phyloP scores from a whole-genome alignment of 306 rosid genomes.

The Casuarina cunninghamiana region DNA sequence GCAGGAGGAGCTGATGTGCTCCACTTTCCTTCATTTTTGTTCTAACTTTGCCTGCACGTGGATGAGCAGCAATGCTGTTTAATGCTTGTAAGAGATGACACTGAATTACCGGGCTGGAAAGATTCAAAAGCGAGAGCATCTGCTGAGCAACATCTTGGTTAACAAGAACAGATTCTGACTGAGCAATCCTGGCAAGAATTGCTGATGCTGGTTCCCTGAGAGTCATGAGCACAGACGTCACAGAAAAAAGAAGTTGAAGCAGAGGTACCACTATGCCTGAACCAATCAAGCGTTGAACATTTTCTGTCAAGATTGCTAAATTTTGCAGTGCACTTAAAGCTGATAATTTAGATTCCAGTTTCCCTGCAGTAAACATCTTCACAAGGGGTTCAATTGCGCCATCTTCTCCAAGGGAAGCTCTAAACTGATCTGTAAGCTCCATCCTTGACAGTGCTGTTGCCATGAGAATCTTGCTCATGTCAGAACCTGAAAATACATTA shows the following conservation, averaged over 20 bases:
- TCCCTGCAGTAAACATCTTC: conserved; percentile 65
- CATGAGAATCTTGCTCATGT: conserved; percentile 91
- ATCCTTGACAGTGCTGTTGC: conserved; percentile 84
- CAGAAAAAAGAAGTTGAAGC: conserved; percentile 90
- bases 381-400: conserved; percentile 83
- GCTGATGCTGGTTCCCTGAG: conserved; percentile 89
- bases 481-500: conserved; percentile 64
- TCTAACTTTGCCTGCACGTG: conserved; percentile 59
- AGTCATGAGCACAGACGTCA: conserved; percentile 88
- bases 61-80: conserved; percentile 67
- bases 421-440: conserved; percentile 78
- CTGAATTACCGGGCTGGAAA: conserved; percentile 78
- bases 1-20: conserved; percentile 76
- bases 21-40: conserved; percentile 74
- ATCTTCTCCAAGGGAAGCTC: conserved; percentile 69
- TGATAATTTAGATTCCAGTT: conserved; percentile 87
- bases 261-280: conserved; percentile 65
- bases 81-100: conserved; percentile 76
- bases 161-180: conserved; percentile 65
- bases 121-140: conserved; percentile 83
- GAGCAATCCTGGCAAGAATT: conserved; percentile 80
- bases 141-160: conserved; percentile 70
- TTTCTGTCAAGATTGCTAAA: conserved; percentile 60
- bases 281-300: conserved; percentile 55
- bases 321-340: conserved; percentile 83